Base-by-base conservation (phyloP, 2,329 filamentous ascomycete genomes). In the Parastagonospora nodorum region DNA sequence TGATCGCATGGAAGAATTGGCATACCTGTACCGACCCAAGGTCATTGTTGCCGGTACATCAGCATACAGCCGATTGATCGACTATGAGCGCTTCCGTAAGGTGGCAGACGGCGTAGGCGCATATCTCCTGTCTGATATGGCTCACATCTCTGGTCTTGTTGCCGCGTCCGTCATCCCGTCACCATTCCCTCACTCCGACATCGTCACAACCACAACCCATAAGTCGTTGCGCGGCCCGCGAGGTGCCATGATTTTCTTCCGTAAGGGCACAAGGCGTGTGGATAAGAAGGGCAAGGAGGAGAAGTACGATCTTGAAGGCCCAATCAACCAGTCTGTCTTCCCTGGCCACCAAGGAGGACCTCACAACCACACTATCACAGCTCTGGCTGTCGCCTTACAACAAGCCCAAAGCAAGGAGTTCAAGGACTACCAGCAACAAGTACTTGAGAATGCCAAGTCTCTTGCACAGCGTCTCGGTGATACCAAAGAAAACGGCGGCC, bases 221-320 rank as follows among this genome's bases (percentile, higher is more conserved):
- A 99, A 99, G 85, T 97, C 92, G 48, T 89, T 99, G 65, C 92
- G 94, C 78, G 94, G 94, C 53, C 94, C 94, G 53, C 91, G 94
- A 75, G 94, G 94, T 71, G 94, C 94, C 74, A 99, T 99, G 94
- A 99, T 99, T 80, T 99, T 99, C 86, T 99, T 92, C 87, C 90
- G 94, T 78, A 97, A 96, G 82, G 94, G 94, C 58, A 88, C 97
- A 55, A 89, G 93, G 71, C 91, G 88, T 69, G 88, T 88, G 47
- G 90, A 97, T 73, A 81, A 89, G 77, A 97, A 97, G 84, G 87
- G 89, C 55, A 92, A 92, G 69, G 93, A 96, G 80, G 85, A 93
- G 81, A 81, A 92, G 68, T 99, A 97, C 75, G 92, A 99, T 71
- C 85, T 99, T 30, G 94, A 99, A 82, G 85, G 87, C 66, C 90